Base-by-base conservation (phyloP, 2,329 filamentous ascomycete species). In the Fusarium oligoseptatum region DNA sequence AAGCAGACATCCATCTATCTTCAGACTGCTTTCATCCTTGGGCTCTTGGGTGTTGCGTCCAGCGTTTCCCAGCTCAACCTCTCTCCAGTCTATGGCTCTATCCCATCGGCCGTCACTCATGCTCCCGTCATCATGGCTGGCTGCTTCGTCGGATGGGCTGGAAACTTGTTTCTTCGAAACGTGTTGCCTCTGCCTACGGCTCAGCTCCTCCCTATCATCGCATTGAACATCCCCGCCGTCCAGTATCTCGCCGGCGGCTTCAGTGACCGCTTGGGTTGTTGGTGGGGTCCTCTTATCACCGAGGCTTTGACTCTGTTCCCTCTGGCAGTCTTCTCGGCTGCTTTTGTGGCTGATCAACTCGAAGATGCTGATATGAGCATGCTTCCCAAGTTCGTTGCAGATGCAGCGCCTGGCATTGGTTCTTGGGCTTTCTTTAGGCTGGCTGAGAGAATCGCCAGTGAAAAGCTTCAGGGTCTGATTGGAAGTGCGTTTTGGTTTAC, bases 41-140 rank as follows among this genome's bases (percentile, higher is more conserved):
- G 63, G 39, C 73, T 84, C 36, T 75, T 84, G 52, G 93, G 92
- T 52, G 80, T 92, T 48, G 91, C 89, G 70, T 92, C 93, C 56
- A 91, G 92, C 72, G 89, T 93, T 67, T 96, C 94, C 1, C 91
- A 94, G 80, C 87, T 95, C 72, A 92, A 90, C 43, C 87, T 98
- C 37, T 94, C 95, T 22, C 97, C 97, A 2, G 93, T 97, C 12
- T 98, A 97, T 83, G 97, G 97, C 62, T 91, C 92, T 17, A 94
- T 97, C 41, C 94, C 96, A 2, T 87, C 95, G 1, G 88, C 90
- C 1, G 86, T 92, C 74, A 93, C 92, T 82, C 96, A 98, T 81
- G 84, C 87, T 61, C 89, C 89, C 80, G 88, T 91, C 70, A 85
- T 95, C 72, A 91, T 91, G 76, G 85, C 89, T 4, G 91, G 90